Percentiles rank a stretch among this genome's conserved stretches.
Conservation (phyloP, 2,329 filamentous ascomycete species). For the Dactylellina drechsleri region DNA sequence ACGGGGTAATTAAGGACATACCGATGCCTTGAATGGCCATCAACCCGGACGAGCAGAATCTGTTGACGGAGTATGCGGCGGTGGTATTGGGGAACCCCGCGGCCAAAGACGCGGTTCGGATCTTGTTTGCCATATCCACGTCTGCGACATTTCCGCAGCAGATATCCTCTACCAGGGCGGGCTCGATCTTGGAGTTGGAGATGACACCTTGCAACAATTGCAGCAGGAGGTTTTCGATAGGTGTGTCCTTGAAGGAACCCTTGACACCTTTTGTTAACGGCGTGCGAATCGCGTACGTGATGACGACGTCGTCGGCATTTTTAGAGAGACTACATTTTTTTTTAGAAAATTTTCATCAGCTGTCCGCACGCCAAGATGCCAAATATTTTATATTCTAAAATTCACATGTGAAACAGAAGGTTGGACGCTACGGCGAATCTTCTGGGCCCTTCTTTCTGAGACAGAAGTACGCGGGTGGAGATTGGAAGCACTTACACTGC, state of each 20-base stretch:
- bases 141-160: slow-evolving; percentile 93
- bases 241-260: slow-evolving; percentile 91
- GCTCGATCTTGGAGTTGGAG: slow-evolving; percentile 79
- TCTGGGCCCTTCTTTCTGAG: slow-evolving; percentile 30
- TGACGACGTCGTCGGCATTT: slow-evolving; percentile 95
- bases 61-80: slow-evolving; percentile 82
- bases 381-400: too few species aligned
- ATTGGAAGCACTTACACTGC: slow-evolving; percentile 73
- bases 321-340: slow-evolving; percentile 75
- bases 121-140: slow-evolving; percentile 86
- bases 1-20: slow-evolving; percentile 12
- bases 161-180: slow-evolving; percentile 85
- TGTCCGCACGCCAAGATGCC: slow-evolving; percentile 5
- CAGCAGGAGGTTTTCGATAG: slow-evolving; percentile 85
- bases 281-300: slow-evolving; percentile 89
- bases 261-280: slow-evolving; percentile 88
- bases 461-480: slow-evolving; percentile 35
- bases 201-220: slow-evolving; percentile 76
- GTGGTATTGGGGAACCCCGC: slow-evolving; percentile 94
- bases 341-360: slow-evolving; percentile 6
- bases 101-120: slow-evolving; percentile 85
- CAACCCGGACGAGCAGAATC: slow-evolving; percentile 96
- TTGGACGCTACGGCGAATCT: slow-evolving; percentile 1
- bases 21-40: slow-evolving; percentile 94
- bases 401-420: background rate